Base-by-base conservation (phyloP, 805 yeast genomes). In the Wickerhamomyces strasburgensis region DNA sequence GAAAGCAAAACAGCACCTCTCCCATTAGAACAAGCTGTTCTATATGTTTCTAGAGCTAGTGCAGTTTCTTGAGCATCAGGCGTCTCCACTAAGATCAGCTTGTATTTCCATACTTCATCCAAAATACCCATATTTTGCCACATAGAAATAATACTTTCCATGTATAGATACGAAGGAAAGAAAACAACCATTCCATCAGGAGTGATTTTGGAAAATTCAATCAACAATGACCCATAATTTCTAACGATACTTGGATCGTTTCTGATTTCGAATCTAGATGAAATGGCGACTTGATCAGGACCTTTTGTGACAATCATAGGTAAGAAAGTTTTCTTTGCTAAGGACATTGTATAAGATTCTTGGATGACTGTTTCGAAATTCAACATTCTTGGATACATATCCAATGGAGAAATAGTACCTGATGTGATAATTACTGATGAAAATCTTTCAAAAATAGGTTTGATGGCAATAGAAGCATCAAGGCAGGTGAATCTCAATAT, bases 1-100 rank as follows among this genome's bases (percentile, higher is more conserved):
- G 96, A 87, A 28, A 93, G 71, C 53, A 93, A 71, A 2, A 94
- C 90, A 0, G 99, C 99, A 4, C 99, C 99, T 47, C 98, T 70
- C 4, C 99, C 99, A 60, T 93, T 93, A 1, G 90, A 80, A 54
- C 99, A 93, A 0, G 99, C 99, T 23, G 88, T 84, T 52, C 98
- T 69, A 58, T 89, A 93, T 0, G 98, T 93, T 47, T 93, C 98
- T 48, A 93, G 65, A 0, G 98, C 99, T 44, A 93, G 64, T 2
- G 96, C 83, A 0, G 99, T 93, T 60, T 93, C 99, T 58, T 93
- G 99, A 0, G 97, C 95, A 74, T 93, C 99, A 0, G 99, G 99
- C 0, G 99, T 93, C 58, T 93, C 99, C 13, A 94, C 98, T 23
- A 93, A 65, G 47, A 93, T 90, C 48, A 93, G 68, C 58, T 93